These are phyloP conservation scores for Penicillium parvum DNA, from an alignment of 495 filamentous ascomycete genomes.

Conservation along the genomic window DNA sequence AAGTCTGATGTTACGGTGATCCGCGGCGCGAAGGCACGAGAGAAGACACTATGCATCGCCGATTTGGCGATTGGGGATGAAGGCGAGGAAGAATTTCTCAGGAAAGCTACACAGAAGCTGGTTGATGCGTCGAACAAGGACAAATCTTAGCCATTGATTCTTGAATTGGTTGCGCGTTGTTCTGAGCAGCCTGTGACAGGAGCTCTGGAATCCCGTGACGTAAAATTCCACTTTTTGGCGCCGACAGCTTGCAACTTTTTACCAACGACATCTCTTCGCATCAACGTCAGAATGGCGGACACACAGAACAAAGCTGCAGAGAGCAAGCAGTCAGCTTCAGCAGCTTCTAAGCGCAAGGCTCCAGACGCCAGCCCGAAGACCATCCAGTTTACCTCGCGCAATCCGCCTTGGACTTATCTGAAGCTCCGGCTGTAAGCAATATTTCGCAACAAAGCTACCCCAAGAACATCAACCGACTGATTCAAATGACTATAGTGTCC, in stretches of 20 bases:
- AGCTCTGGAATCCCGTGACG: conserved; percentile 29
- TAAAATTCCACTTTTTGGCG: conserved; percentile 12
- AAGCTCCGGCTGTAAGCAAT: conserved; percentile 41
- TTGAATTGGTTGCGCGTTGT: too few species aligned
- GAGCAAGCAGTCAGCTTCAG: conserved; percentile 1
- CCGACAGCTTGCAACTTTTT: conserved; percentile 1
- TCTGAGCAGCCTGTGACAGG: too few species aligned
- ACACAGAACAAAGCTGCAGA: background rate
- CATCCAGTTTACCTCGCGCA: conserved; percentile 41
- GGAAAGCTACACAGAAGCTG: conserved; percentile 14
- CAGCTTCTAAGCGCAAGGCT: conserved; percentile 31
- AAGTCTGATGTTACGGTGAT: conserved; percentile 61
- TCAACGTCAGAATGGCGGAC: conserved; percentile 4
- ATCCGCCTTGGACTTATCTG: conserved; percentile 48
- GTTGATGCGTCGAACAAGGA: conserved; percentile 8
- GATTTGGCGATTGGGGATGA: conserved; percentile 25
- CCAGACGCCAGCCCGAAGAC: conserved; percentile 16
- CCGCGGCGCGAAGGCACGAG: conserved; percentile 57
- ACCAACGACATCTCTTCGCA: background rate
- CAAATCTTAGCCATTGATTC: too few species aligned
- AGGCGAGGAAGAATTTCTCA: conserved; percentile 27
- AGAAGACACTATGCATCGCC: conserved; percentile 52
- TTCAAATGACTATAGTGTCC: conserved; percentile 21
- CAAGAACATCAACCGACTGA: background rate
- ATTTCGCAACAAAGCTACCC: background rate